Base-by-base conservation (phyloP, 2,329 filamentous ascomycete genomes). In the Colletotrichum australisinense region DNA sequence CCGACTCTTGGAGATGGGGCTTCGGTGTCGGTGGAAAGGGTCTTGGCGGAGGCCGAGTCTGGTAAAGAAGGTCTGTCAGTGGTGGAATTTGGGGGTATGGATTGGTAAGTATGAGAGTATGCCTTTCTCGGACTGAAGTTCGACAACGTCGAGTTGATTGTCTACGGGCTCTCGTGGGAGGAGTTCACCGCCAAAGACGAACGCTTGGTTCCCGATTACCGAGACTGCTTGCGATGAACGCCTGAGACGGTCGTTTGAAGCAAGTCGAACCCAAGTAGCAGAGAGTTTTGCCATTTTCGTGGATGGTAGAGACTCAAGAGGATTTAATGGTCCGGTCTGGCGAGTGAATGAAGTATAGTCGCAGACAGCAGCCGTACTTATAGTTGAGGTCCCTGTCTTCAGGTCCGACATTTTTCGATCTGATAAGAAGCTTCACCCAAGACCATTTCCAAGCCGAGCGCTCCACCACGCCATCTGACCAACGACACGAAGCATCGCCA, bases 1-100 rank as follows among this genome's bases (percentile, higher is more conserved):
- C 91, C 91, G 1, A 93, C 89, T 0, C 91, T 86, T 0, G 90
- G 85, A 0, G 82, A 81, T 1, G 90, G 90, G 1, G 85, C 76
- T 11, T 71, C 49, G 0, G 65, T 8, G 3, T 78, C 55, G 9
- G 75, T 49, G 1, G 77, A 14, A 6, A 80, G 59, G 0, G 79
- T 81, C 28, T 72, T 49, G 42, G 8, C 19, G 8, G 42, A 49
- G 19, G 42, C 42, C 19, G 42, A 49, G 19, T n/a, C 42, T 49
- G 42, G 2, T 49, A 6, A 19, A 49, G 19, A 7, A 49, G 42
- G 16, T 22, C 19, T 9, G 42, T 49, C 6, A 49, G 42, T 11
- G 19, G 42, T 49, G 19, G 7, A 4, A 49, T 1, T 22, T 49
- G 19, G 19, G 42, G 32, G 11, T 0, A 12, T 12, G 32, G 3